Conservation (phyloP, 352 stramenopile genomes). For the Blastocystis sp. region DNA sequence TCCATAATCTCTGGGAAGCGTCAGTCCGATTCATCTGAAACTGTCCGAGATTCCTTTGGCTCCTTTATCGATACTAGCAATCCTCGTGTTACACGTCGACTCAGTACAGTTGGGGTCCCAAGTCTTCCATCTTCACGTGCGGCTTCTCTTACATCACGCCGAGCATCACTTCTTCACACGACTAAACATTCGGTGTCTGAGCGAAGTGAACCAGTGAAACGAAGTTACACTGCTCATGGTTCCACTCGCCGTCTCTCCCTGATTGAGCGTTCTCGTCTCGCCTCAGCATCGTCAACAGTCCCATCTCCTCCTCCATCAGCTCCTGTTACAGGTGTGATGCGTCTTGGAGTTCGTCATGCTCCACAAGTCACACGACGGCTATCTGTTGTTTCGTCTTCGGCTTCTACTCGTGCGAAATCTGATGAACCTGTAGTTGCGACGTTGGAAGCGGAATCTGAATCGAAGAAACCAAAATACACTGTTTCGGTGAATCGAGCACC, state of each 20-base stretch:
- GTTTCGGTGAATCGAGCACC: not conserved
- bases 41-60: constrained; percentile 10
- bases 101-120: constrained; percentile 25
- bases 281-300: not conserved
- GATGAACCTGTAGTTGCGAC: not conserved
- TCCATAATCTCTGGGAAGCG: not conserved
- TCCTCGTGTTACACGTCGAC: not conserved
- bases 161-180: not conserved
- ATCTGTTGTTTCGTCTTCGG: not conserved
- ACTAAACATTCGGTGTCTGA: not conserved
- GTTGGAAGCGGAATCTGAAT: not conserved
- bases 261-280: constrained; percentile 15
- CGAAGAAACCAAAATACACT: not conserved
- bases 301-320: not conserved
- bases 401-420: not conserved
- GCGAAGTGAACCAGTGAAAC: not conserved
- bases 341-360: not conserved
- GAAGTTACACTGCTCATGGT: not conserved
- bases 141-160: not conserved
- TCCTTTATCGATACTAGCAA: constrained; percentile 38
- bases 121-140: not conserved
- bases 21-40: not conserved
- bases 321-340: not conserved
- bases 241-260: not conserved
- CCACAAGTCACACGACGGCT: not conserved